A percentile compares a stretch with the other conserved stretches of the same genome.
phyloP scores from a whole-genome alignment of 2,329 filamentous ascomycete species.

The Nigrograna mackinnonii region DNA sequence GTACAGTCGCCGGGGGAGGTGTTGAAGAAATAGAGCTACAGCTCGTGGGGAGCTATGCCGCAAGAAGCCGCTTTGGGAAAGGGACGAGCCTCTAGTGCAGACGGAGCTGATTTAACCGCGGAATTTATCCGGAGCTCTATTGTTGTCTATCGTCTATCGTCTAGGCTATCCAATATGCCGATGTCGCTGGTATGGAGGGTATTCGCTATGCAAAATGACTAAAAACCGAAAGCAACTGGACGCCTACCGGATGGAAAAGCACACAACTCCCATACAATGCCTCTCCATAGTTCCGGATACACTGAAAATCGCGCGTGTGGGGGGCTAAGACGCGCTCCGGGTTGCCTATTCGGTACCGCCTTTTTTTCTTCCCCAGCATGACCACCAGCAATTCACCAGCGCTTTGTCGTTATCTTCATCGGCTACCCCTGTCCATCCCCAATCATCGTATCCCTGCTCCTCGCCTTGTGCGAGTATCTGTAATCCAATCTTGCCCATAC shows the following conservation, averaged over 20 bases:
- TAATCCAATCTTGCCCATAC: slow-evolving; percentile 61
- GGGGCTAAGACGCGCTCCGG: no score
- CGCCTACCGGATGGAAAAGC: not conserved
- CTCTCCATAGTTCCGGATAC: no score
- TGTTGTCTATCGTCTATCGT: slow-evolving; percentile 18
- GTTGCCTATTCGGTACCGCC: no score
- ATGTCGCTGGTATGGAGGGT: slow-evolving; percentile 21
- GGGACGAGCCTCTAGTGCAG: slow-evolving; percentile 22
- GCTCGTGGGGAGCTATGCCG: slow-evolving; percentile 30
- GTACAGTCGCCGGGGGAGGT: slow-evolving; percentile 1
- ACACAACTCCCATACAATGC: not conserved
- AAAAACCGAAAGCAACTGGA: slow-evolving; percentile 7
- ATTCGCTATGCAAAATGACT: slow-evolving; percentile 19
- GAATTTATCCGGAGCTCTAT: slow-evolving; percentile 37
- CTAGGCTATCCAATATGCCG: slow-evolving; percentile 20
- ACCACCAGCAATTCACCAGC: slow-evolving; percentile 71
- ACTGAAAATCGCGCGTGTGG: no score
- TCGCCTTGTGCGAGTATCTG: slow-evolving; percentile 63
- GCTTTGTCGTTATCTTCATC: slow-evolving; percentile 51
- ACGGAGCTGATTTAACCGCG: slow-evolving; percentile 30
- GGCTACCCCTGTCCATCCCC: slow-evolving; percentile 54
- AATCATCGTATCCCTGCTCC: slow-evolving; percentile 73
- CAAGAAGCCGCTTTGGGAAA: slow-evolving; percentile 15
- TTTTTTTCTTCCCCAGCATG: slow-evolving; percentile 59
- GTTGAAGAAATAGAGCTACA: slow-evolving; percentile 21